A percentile compares a stretch with the other conserved stretches of the same genome.
Evolutionary conservation across 257 asterid species (phyloP).

Genomic region (Petunia secreta): DNA sequence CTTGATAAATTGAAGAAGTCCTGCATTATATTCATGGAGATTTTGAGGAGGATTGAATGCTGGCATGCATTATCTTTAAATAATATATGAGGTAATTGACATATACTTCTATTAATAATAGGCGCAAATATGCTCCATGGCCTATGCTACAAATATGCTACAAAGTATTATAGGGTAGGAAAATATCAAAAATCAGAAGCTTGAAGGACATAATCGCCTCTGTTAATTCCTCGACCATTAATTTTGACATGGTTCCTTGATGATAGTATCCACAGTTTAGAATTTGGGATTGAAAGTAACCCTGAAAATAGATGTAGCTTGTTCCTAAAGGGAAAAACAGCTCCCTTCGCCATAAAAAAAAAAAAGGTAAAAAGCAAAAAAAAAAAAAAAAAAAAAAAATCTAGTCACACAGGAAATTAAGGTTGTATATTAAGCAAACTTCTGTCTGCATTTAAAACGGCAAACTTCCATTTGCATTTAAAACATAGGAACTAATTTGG

Average conservation of each 20-base stretch:
- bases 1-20: conserved; percentile 32
- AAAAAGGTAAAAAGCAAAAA: neutral
- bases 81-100: no score
- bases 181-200: neutral
- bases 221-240: neutral
- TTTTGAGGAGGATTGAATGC: neutral
- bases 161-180: neutral
- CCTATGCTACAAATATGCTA: neutral
- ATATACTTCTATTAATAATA: no score
- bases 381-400: neutral
- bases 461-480: neutral
- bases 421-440: neutral
- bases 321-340: no score
- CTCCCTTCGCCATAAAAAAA: neutral
- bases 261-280: neutral
- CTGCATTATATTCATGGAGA: conserved; percentile 28
- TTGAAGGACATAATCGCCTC: neutral
- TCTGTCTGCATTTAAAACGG: neutral
- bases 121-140: no score
- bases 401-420: neutral
- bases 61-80: no score
- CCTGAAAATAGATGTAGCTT: neutral
- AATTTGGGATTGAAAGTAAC: neutral
- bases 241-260: neutral
- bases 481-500: neutral